A percentile compares a stretch with the other conserved stretches of the same genome.
phyloP scores from a whole-genome alignment of 2,329 filamentous ascomycete species.

The Colletotrichum sp. region DNA sequence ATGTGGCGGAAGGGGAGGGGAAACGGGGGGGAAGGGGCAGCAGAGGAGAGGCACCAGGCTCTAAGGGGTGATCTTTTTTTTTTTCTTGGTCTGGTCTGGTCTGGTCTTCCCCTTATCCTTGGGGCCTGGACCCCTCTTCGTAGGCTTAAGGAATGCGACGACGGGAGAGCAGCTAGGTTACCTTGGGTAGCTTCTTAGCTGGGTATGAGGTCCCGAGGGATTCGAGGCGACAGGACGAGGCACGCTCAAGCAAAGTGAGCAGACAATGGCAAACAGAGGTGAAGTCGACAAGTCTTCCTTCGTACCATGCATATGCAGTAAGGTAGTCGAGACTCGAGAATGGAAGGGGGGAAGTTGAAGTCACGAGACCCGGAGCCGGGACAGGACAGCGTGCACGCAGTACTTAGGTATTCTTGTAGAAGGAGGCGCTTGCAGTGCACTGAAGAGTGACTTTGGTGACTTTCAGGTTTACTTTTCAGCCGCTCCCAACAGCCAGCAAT shows the following conservation, averaged over 20 bases:
- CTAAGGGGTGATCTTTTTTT: background rate
- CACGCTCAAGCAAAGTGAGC: background rate
- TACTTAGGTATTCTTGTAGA: background rate
- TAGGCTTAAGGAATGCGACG: background rate
- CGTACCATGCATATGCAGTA: background rate
- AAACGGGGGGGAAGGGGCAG: background rate
- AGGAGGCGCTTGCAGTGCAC: background rate
- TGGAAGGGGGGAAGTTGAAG: background rate
- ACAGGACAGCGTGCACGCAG: background rate
- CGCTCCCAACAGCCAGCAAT: background rate
- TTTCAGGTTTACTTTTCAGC: background rate
- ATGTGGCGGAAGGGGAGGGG: background rate
- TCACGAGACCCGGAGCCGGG: constrained; percentile 12
- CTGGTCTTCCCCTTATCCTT: background rate
- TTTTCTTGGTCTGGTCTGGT: too few species aligned
- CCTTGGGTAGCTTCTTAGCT: background rate
- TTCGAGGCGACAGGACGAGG: background rate
- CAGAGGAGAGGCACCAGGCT: background rate
- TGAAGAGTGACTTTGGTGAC: background rate
- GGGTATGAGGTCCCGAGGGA: background rate
- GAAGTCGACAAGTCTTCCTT: background rate
- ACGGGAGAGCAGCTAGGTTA: background rate
- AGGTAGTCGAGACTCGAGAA: background rate
- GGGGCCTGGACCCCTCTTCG: background rate
- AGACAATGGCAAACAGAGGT: background rate